Base-by-base conservation (phyloP, 306 rosid species). In the Dryas drummondii region DNA sequence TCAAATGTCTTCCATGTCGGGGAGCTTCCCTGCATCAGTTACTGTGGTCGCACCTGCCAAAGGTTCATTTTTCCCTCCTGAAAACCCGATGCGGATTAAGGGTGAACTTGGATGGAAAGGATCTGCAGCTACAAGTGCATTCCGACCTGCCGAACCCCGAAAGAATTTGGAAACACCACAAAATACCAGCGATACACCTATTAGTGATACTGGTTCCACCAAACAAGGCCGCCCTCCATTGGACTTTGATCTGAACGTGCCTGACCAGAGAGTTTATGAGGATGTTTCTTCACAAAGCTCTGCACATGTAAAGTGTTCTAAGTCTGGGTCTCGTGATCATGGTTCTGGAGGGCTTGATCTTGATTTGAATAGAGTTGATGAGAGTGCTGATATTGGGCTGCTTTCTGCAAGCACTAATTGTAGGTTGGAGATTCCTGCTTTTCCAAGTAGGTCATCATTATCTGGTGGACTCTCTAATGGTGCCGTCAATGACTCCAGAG, bases 71-170 rank as follows among this genome's bases (percentile, higher is more conserved):
- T 62, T 89, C 73, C 97, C 67, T 15, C 97, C 97, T 15, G 97
- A 92, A 54, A 88, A 86, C 82, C 88, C 82, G 4, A 71, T 90
- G 84, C 85, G 86, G 70, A 86, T 76, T 65, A 96, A 83, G 67
- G 88, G 86, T 70, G 97, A 88, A 75, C 93, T 87, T 78, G 97
- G 98, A 69, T 96, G 98, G 99, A 94, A 92, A 81, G 99, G 99
- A 9, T 90, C 99, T 11, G 96, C 99, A 66, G 97, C 96, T 65
- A 96, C 97, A 44, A 96, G 99, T 80, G 99, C 99, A 67, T 92
- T 96, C 76, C 88, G 97, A 13, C 96, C 97, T 10, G 98, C 99
- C 17, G 99, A 96, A 78, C 99, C 96, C 49, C 85, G 97, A 77
- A 96, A 89, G 75, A 83, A 69, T 78, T 56, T 81, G 3, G 98